Base-by-base conservation (phyloP, 2,329 filamentous ascomycete species). In the Colletotrichum godetiae region DNA sequence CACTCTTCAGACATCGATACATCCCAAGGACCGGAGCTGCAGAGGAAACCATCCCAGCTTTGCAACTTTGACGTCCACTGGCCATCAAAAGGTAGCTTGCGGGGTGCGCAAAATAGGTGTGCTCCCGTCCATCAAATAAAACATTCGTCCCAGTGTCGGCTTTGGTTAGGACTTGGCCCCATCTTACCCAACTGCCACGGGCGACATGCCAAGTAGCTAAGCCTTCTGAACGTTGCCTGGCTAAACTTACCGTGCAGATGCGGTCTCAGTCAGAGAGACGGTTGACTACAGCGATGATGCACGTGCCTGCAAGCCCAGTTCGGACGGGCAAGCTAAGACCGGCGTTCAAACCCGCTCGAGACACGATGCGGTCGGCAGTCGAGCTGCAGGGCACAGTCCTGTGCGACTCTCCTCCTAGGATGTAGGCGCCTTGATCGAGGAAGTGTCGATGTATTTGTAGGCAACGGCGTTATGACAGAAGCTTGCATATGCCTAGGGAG, bases 261-360 rank as follows among this genome's bases (percentile, higher is more conserved):
- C 60, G 60, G 67, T 73, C 70, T 73, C 70, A 69, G n/a, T 73
- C 70, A 69, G n/a, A 53, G 42, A 31, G 70, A 22, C 55, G 12
- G 46, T 59, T 53, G 69, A 69, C 58, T 57, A 22, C 58, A 22
- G 31, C 6, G 11, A 65, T 10, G 11, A 65, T n/a, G 66, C 67
- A 73, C 60, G 22, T 31, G 57, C 35, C 55, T 70, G 70, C 46
- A 52, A 31, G 55, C n/a, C 15, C 55, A 56, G 53, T 57, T 73
- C 59, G 60, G 67, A 73, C 29, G 70, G 35, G 22, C n/a, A 15
- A 61, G 46, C 70, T 42, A 70, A 73, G 67, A 70, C 67, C 70
- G 70, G 49, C 67, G 60, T 69, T 64, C 59, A 56, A 27, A 11
- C 49, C 55, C 60, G 70, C 66, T 69, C 59, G 59, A 73, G 70